Conservation (phyloP, 768 basidiomycete genomes). For the Sarcodon sp. region DNA sequence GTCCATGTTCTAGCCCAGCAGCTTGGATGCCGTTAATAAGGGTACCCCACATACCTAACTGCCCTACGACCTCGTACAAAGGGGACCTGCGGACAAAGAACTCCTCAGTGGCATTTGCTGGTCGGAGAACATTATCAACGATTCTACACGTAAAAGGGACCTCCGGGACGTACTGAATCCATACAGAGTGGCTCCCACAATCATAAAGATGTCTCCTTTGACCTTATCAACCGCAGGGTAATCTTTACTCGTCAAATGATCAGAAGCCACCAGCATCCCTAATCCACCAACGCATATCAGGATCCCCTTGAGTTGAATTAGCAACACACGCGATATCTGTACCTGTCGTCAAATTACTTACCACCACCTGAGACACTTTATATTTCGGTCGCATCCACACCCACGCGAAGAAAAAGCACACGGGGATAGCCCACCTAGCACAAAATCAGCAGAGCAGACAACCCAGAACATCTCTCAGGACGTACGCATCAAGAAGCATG, state of each 20-base stretch:
- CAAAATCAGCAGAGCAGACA: slow-evolving; percentile 2
- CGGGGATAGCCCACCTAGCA: slow-evolving; percentile 75
- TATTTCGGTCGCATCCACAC: slow-evolving; percentile 70
- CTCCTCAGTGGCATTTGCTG: slow-evolving; percentile 84
- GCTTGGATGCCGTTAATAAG: slow-evolving; percentile 73
- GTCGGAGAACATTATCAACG: background rate
- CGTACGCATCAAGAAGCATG: slow-evolving; percentile 85
- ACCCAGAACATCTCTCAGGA: background rate
- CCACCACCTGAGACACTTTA: slow-evolving; percentile 75
- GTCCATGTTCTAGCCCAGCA: slow-evolving; percentile 56
- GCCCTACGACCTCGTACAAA: slow-evolving; percentile 80
- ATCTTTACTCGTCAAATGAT: slow-evolving; percentile 66
- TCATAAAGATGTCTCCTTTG: slow-evolving; percentile 81
- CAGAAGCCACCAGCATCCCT: slow-evolving; percentile 69
- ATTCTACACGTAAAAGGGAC: background rate
- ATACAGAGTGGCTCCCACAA: slow-evolving; percentile 75
- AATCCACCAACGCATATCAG: slow-evolving; percentile 64
- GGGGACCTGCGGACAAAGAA: slow-evolving; percentile 72
- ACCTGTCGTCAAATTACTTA: slow-evolving; percentile 17
- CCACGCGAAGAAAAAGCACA: slow-evolving; percentile 76
- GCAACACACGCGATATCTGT: background rate
- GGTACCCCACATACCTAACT: slow-evolving; percentile 77
- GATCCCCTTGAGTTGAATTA: slow-evolving; percentile 37
- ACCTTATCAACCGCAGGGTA: slow-evolving; percentile 51
- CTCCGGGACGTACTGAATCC: slow-evolving; percentile 55